Conservation (phyloP, 257 asterid genomes). For the Phtheirospermum japonicum region DNA sequence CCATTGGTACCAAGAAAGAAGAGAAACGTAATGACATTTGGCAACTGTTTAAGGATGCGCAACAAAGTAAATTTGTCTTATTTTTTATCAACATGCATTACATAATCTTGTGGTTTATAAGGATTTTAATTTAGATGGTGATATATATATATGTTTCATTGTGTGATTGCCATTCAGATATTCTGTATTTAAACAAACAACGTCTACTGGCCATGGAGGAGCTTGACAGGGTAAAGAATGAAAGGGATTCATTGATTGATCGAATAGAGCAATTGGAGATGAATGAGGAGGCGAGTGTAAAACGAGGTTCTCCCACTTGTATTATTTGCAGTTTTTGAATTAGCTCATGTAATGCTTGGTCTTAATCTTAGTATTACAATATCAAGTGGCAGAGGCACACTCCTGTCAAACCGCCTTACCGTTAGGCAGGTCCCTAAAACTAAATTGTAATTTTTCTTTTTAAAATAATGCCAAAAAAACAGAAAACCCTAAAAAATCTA, state of each 20-base stretch:
- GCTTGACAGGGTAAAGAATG: constrained; percentile 58
- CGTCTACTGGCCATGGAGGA: constrained; percentile 72
- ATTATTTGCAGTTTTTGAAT: too few relatives aligned
- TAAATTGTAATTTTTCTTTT: too few relatives aligned
- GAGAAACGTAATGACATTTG: constrained; percentile 52
- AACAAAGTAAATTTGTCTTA: constrained; percentile 48
- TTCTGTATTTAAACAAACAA: constrained; percentile 61
- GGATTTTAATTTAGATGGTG: constrained; percentile 15
- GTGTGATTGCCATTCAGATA: constrained; percentile 51
- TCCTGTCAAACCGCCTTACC: too few relatives aligned
- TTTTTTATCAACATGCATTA: constrained; percentile 6
- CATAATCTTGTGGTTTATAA: constrained; percentile 10
- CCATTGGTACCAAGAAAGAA: constrained; percentile 30
- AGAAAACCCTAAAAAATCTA: too few relatives aligned
- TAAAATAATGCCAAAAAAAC: too few relatives aligned
- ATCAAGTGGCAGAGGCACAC: too few relatives aligned
- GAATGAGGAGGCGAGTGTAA: constrained; percentile 30
- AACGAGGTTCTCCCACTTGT: constrained; percentile 43
- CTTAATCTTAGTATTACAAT: too few relatives aligned
- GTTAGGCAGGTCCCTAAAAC: too few relatives aligned
- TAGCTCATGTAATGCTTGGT: too few relatives aligned
- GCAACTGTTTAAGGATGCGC: constrained; percentile 76
- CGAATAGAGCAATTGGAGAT: constrained; percentile 52
- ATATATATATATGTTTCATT: constrained; percentile 19
- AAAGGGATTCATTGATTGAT: constrained; percentile 47